Base-by-base conservation (phyloP, 2,329 filamentous ascomycete species). In the Xylaria sp. region DNA sequence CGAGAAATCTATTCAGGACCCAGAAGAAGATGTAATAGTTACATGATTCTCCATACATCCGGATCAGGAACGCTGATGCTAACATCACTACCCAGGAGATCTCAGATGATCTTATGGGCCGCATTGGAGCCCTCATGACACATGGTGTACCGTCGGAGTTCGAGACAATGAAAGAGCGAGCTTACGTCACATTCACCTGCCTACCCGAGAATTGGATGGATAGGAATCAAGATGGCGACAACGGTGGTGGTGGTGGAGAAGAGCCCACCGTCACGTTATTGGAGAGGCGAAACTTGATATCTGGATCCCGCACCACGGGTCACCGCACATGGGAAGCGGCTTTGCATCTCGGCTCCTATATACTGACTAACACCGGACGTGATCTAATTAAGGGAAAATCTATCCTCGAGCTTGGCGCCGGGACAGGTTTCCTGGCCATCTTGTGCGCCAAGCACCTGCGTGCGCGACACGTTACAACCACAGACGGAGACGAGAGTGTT, bases 261-360 rank as follows among this genome's bases (percentile, higher is more conserved):
- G 70, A 78, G 77, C 60, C 80, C 74, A 71, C 82, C 72, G 56
- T 90, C 72, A 84, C 87, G 70, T 79, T 90, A 63, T 78, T 89
- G 69, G 83, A 90, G 78, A 78, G 82, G 78, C 78, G 87, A 74
- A 80, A 85, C 76, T 74, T 88, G 23, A 82, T 89, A 57, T 84
- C 83, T 13, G 84, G 86, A 4, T 86, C 86, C 6, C 85, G 87
- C 10, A 90, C 87, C 1, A 91, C 90, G 0, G 90, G 90, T 0
- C 86, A 89, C 57, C 84, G 90, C 43, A 92, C 90, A 2, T 92
- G 90, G 90, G 90, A 91, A 78, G 90, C 88, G 4, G 87, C 89
- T 7, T 80, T 92, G 4, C 86, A 90, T 72, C 83, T 92, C 1
- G 89, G 84, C 10, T 83, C 86, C 2, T 91, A 87, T 74, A 81